Percentiles rank a stretch among this genome's conserved stretches.
Conservation (phyloP, 345 rosid genomes). For the Pelargonium nanum region DNA sequence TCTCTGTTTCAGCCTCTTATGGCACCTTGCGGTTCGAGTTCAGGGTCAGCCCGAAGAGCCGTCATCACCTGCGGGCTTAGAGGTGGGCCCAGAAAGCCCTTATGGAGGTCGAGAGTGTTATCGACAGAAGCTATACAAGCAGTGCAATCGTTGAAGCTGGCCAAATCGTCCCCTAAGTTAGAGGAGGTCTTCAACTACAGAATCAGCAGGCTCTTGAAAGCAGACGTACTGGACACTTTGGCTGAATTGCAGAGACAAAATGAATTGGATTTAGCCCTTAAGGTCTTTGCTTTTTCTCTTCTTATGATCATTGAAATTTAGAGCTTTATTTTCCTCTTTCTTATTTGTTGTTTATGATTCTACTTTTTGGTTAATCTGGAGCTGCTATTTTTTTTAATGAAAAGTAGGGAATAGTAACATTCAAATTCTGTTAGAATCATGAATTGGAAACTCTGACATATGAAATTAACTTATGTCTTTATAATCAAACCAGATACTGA, state of each 20-base stretch:
- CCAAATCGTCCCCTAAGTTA: conserved; percentile 31
- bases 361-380: too few relatives aligned
- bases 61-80: conserved; percentile 39
- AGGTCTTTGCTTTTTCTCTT: conserved; percentile 10
- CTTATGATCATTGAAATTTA: background rate
- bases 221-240: conserved; percentile 40
- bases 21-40: too few relatives aligned
- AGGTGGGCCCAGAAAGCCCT: conserved; percentile 19
- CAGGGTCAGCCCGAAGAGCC: too few relatives aligned
- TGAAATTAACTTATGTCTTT: too few relatives aligned
- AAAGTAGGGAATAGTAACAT: too few relatives aligned
- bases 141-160: conserved; percentile 45
- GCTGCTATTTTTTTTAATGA: too few relatives aligned
- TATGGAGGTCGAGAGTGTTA: conserved; percentile 39
- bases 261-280: conserved; percentile 38
- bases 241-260: conserved; percentile 39
- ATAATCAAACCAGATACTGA: too few relatives aligned
- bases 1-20: too few relatives aligned
- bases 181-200: conserved; percentile 19
- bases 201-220: conserved; percentile 45
- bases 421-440: too few relatives aligned
- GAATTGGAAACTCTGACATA: too few relatives aligned
- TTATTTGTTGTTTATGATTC: background rate
- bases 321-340: background rate
- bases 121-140: conserved; percentile 52